phyloP scores from a whole-genome alignment of 2,329 filamentous ascomycete species.

The Penicillium sp. region DNA sequence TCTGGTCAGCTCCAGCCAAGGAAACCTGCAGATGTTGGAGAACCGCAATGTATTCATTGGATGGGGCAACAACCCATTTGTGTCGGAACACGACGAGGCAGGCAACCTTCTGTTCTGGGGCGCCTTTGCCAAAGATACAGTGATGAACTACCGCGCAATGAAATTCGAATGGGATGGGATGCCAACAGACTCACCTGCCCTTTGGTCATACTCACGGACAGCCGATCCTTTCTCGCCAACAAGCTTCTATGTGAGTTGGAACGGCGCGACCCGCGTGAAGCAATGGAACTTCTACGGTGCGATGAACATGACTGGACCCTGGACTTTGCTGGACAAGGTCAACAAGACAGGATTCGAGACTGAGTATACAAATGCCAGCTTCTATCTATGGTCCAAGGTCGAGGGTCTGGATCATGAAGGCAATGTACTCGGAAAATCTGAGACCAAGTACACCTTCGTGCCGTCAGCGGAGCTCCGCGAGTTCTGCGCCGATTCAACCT shows the following conservation, averaged over 20 bases:
- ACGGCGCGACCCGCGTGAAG: conserved; percentile 42
- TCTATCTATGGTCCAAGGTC: conserved; percentile 36
- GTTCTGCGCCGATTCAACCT: conserved; percentile 33
- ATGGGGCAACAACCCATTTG: conserved; percentile 46
- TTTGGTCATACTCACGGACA: conserved; percentile 41
- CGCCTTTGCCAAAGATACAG: conserved; percentile 32
- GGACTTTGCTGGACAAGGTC: conserved; percentile 29
- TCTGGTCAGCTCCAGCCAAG: conserved; percentile 41
- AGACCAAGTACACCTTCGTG: conserved; percentile 38
- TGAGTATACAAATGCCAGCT: conserved; percentile 30
- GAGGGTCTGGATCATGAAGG: conserved; percentile 39
- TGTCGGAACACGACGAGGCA: conserved; percentile 42
- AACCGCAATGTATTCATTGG: conserved; percentile 43
- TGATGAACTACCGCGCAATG: conserved; percentile 47
- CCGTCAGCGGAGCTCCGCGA: conserved; percentile 37
- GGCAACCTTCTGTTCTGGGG: conserved; percentile 43
- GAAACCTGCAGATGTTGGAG: conserved; percentile 41
- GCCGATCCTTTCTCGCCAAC: conserved; percentile 28
- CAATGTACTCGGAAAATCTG: conserved; percentile 35
- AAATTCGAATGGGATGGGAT: conserved; percentile 47
- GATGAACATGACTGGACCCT: conserved; percentile 34
- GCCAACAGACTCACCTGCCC: conserved; percentile 43
- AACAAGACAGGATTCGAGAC: conserved; percentile 45
- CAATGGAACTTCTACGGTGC: conserved; percentile 40
- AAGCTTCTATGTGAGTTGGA: conserved; percentile 44